Evolutionary conservation across 73 alveolate genomes (phyloP).

Genomic region (Paramecium tetraurelia): DNA sequence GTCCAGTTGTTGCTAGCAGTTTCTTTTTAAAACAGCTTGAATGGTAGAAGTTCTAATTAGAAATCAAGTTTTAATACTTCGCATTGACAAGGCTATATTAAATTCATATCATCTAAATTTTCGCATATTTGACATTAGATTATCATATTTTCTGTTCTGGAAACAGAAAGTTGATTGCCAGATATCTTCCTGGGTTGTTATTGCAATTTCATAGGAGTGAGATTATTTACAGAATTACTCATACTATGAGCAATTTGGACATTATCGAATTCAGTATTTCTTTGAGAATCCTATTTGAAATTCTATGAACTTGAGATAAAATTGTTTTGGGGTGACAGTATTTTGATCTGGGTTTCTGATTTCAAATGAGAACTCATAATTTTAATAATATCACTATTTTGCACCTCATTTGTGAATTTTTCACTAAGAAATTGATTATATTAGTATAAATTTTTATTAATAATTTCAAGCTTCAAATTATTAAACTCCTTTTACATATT

Average conservation of each 20-base stretch:
- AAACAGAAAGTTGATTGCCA: not conserved
- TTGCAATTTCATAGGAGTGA: not conserved
- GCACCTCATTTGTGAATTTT: not conserved
- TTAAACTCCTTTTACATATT: not conserved
- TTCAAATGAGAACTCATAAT: not conserved
- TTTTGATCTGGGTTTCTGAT: not conserved
- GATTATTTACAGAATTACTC: not conserved
- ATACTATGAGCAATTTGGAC: not conserved
- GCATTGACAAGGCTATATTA: not conserved
- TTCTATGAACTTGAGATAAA: not conserved
- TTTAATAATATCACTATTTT: not conserved
- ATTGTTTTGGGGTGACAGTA: not conserved
- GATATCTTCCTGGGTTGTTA: not conserved
- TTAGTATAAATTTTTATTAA: not conserved
- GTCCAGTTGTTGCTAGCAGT: not conserved
- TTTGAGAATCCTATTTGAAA: not conserved
- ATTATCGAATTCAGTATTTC: not conserved
- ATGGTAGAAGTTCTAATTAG: not conserved
- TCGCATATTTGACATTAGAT: not conserved
- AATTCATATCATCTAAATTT: not conserved
- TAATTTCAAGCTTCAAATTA: not conserved
- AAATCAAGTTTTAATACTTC: not conserved
- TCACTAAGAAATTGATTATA: not conserved
- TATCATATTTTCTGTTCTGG: not conserved
- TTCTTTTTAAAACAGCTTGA: not conserved